Base-by-base conservation (phyloP, 768 basidiomycete genomes). In the Gymnopilus dilepis region DNA sequence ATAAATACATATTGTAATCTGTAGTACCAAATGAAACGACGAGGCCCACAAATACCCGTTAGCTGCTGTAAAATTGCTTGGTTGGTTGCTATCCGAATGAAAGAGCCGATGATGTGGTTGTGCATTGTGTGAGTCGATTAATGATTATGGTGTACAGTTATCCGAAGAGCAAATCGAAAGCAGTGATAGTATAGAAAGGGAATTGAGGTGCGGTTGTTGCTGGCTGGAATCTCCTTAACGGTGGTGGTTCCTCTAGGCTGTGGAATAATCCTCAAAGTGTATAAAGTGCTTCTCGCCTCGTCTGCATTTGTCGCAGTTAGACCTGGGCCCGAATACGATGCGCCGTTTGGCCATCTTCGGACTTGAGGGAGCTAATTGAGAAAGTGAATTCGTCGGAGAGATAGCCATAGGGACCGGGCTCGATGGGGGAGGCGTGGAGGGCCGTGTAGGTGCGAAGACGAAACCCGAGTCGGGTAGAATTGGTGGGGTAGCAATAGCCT, bases 271-370 rank as follows among this genome's bases (percentile, higher is more conserved):
- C 30, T 71, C 65, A 33, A 65, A 69, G 63, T 69, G 70, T 24
- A 62, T 65, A 41, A 69, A 68, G 58, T 69, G 69, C 24, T 61
- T 61, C 34, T 70, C 64, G 21, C 69, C 74, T 51, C 59, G 65
- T 62, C 65, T 63, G 51, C 73, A 74, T 61, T 71, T 72, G 28
- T 74, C 68, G 66, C 73, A 75, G 47, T 73, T 70, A 34, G 68
- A 65, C 38, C 72, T 64, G 2, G 74, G 75, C 7, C 75, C 75
- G 64, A 76, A 74, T 54, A 70, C 67, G 62, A 76, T 71, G 37
- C 73, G 71, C 52, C 64, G 64, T 63, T 69, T 75, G 15, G 62
- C 17, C 21, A 62, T 22, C 40, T 21, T 58, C 52, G 60, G 59
- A 19, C 28, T 50, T 9, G 47, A 50, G 57, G 65, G 17, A 40